Evolutionary conservation across 257 asterid species (phyloP).

Genomic region (Thymus mandschuricus): DNA sequence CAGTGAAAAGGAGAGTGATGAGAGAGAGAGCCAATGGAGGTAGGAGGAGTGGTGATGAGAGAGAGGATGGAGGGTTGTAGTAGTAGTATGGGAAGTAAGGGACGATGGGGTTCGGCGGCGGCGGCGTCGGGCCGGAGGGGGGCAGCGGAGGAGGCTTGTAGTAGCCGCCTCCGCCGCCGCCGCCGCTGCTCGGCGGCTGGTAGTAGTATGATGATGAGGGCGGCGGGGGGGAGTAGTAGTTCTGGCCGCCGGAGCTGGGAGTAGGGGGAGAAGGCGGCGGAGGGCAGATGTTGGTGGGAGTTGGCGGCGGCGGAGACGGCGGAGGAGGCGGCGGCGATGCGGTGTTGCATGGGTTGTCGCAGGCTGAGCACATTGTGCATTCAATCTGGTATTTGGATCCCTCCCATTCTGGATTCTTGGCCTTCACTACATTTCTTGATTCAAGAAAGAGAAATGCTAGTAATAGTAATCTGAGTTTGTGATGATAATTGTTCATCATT

Average conservation of each 20-base stretch:
- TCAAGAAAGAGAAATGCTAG: slow-evolving; percentile 21
- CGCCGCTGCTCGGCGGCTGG: slow-evolving; percentile 56
- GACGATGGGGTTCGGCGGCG: slow-evolving; percentile 93
- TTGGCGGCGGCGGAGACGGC: slow-evolving; percentile 54
- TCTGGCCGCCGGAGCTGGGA: slow-evolving; percentile 42
- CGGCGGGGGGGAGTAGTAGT: slow-evolving; percentile 63
- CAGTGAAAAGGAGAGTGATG: slow-evolving; percentile 33
- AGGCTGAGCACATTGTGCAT: slow-evolving; percentile 93
- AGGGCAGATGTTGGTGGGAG: slow-evolving; percentile 55
- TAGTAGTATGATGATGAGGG: slow-evolving; percentile 31
- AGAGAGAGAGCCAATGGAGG: slow-evolving; percentile 29
- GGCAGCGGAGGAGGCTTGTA: slow-evolving; percentile 54
- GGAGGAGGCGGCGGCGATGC: slow-evolving; percentile 73
- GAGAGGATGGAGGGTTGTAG: slow-evolving; percentile 59
- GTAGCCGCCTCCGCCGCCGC: slow-evolving; percentile 35
- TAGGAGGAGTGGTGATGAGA: slow-evolving; percentile 36
- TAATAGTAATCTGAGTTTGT: slow-evolving; percentile 31
- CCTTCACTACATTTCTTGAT: slow-evolving; percentile 30
- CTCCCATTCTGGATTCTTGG: slow-evolving; percentile 50
- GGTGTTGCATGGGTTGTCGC: slow-evolving; percentile 88
- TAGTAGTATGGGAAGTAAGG: slow-evolving; percentile 86
- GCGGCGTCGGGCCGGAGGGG: slow-evolving; percentile 69
- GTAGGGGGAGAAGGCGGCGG: slow-evolving; percentile 76
- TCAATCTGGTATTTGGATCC: slow-evolving; percentile 88
- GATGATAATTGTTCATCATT: slow-evolving; percentile 44